Evolutionary conservation across 2,329 filamentous ascomycete genomes (phyloP).

Genomic region (Aspergillus fijiensis): DNA sequence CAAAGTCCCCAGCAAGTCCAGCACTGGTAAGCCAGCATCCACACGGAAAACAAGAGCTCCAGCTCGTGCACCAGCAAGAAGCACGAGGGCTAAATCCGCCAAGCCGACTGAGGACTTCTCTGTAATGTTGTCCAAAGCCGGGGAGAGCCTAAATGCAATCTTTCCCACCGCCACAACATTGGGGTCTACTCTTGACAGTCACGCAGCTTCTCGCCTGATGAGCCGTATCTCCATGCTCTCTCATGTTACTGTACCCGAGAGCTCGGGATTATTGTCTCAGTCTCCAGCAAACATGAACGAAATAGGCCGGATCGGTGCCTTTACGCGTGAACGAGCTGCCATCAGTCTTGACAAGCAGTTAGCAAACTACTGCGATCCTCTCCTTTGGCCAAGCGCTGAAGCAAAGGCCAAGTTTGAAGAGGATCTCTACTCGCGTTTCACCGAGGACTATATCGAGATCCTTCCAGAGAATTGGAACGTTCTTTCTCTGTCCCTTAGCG

Average conservation of each 20-base stretch:
- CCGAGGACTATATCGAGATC: constrained; percentile 78
- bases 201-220: constrained; percentile 40
- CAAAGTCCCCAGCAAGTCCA: constrained; percentile 38
- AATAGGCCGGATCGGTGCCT: constrained; percentile 43
- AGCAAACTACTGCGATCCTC: constrained; percentile 44
- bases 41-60: constrained; percentile 29
- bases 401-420: constrained; percentile 20
- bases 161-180: constrained; percentile 34
- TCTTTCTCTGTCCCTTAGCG: constrained; percentile 79
- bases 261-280: constrained; percentile 26
- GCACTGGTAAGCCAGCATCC: constrained; percentile 27
- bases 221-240: constrained; percentile 45
- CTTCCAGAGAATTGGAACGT: constrained; percentile 82
- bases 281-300: constrained; percentile 43
- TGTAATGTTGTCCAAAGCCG: constrained; percentile 38
- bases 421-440: constrained; percentile 63
- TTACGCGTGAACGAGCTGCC: constrained; percentile 39
- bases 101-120: constrained; percentile 38
- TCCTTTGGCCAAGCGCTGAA: constrained; percentile 50
- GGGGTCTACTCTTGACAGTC: constrained; percentile 42
- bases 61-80: constrained; percentile 26
- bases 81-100: constrained; percentile 27
- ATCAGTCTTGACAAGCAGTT: constrained; percentile 49
- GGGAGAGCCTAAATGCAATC: constrained; percentile 33
- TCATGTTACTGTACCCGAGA: constrained; percentile 39